Base-by-base conservation (phyloP, 2,329 filamentous ascomycete species). In the Lecanicillium sp. region DNA sequence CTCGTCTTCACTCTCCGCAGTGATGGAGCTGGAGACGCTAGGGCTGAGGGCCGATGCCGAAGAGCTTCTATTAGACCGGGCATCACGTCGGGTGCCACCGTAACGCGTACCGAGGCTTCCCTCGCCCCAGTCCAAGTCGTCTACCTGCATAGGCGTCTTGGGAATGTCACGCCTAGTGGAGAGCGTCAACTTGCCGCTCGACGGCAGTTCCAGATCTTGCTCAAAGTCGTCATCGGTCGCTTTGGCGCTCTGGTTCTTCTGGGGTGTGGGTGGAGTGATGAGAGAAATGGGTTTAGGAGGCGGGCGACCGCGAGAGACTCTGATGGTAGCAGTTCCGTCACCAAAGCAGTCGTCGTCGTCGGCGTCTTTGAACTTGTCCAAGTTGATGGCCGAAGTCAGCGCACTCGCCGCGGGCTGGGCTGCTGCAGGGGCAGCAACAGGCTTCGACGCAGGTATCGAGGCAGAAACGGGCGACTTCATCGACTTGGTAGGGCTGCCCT, bases 81-180 rank as follows among this genome's bases (percentile, higher is more conserved):
- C 75, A 53, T 90, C 87, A 51, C 87, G 79, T 47, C 80, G 76
- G 12, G 87, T 95, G 32, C 90, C 90, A 29, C 85, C 89, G 62
- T 89, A 90, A 41, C 90, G 78, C 32, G 90, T 94, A 29, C 90
- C 88, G 43, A 96, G 71, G 57, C 89, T 96, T 40, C 88, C 89
- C 62, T 97, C 92, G 37, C 84, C 87, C 84, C 90, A 94, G 55
- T 96, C 89, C 49, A 94, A 79, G 45, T 95, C 89, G 37, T 94
- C 87, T 36, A 66, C 64, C 46, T 72, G 74, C 20, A 68, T 60
- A 12, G 81, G 77, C 3, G 79, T 80, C 52, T 75, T 78, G 15
- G 80, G 75, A 27, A 77, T 74, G 27, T 84, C 76, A 52, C 65
- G 70, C 43, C 66, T 69, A 29, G 71, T 76, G 7, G 78, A 79